Percentiles rank a stretch among this genome's conserved stretches.
phyloP scores from a whole-genome alignment of 2,329 filamentous ascomycete genomes.

The Trichoderma sp. region DNA sequence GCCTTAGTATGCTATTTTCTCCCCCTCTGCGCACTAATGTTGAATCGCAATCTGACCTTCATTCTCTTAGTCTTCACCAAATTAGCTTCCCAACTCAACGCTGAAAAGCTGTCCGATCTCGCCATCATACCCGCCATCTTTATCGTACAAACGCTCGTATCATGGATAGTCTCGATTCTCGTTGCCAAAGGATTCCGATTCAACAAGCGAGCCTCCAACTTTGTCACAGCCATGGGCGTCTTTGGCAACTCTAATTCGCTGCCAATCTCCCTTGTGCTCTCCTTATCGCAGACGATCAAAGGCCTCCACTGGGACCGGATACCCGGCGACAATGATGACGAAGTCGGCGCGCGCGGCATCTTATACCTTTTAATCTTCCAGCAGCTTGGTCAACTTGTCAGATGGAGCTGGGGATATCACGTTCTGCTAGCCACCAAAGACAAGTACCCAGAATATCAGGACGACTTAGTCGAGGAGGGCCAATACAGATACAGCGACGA shows the following conservation, averaged over 20 bases:
- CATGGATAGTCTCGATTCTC: conserved; percentile 70
- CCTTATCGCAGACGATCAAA: conserved; percentile 84
- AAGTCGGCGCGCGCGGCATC: conserved; percentile 90
- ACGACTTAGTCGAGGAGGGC: conserved; percentile 55
- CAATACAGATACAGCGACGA: conserved; percentile 53
- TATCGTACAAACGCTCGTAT: conserved; percentile 80
- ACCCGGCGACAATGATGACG: conserved; percentile 88
- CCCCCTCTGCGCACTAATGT: not conserved
- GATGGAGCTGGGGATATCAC: conserved; percentile 98
- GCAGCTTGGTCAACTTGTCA: conserved; percentile 88
- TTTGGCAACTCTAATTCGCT: conserved; percentile 99
- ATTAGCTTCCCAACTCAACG: conserved; percentile 88
- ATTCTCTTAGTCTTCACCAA: conserved; percentile 80
- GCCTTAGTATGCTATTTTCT: conserved; percentile 68
- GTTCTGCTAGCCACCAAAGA: conserved; percentile 85
- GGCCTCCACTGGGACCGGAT: conserved; percentile 93
- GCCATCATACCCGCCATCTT: conserved; percentile 97
- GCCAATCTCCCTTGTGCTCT: conserved; percentile 92
- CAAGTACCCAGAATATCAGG: conserved; percentile 63
- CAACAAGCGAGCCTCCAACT: conserved; percentile 82
- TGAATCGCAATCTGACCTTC: not conserved
- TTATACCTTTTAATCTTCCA: conserved; percentile 96
- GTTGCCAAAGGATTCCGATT: conserved; percentile 78
- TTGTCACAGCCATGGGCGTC: conserved; percentile 93
- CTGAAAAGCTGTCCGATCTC: conserved; percentile 84